Evolutionary conservation across 768 basidiomycete genomes (phyloP).

Genomic region (Mycena maculata): DNA sequence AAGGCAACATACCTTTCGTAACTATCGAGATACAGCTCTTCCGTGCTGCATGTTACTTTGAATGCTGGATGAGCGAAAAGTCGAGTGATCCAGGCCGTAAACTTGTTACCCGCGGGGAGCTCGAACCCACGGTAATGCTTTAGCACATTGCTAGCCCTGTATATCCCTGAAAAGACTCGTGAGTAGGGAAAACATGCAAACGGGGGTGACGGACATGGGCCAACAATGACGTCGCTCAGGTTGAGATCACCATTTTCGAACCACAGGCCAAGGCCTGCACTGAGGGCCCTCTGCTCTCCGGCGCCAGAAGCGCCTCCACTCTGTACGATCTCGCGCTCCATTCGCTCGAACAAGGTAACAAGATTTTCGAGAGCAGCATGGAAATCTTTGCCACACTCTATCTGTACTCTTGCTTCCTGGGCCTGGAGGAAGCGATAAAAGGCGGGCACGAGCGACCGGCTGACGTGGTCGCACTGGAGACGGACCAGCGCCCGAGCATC

Average conservation of each 20-base stretch:
- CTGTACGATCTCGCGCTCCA: slow-evolving; percentile 57
- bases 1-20: slow-evolving; percentile 67
- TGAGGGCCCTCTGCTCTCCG: slow-evolving; percentile 52
- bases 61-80: slow-evolving; percentile 72
- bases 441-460: slow-evolving; percentile 70
- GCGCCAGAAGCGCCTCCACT: slow-evolving; percentile 53
- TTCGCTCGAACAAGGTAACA: slow-evolving; percentile 65
- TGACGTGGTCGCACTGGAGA: slow-evolving; percentile 76
- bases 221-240: slow-evolving; percentile 75
- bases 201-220: slow-evolving; percentile 64
- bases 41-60: slow-evolving; percentile 74
- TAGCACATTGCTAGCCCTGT: slow-evolving; percentile 71
- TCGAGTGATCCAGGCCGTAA: slow-evolving; percentile 64
- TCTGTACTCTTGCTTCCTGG: slow-evolving; percentile 66
- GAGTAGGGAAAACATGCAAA: slow-evolving; percentile 3
- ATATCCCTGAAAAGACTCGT: slow-evolving; percentile 65
- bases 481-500: slow-evolving; percentile 76
- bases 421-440: slow-evolving; percentile 84
- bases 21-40: slow-evolving; percentile 74
- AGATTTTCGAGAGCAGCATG: slow-evolving; percentile 62
- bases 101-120: slow-evolving; percentile 59
- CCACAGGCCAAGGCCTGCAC: slow-evolving; percentile 69
- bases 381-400: slow-evolving; percentile 65
- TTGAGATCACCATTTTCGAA: slow-evolving; percentile 66
- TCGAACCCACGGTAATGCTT: slow-evolving; percentile 76